Base-by-base conservation (phyloP, 2,329 filamentous ascomycete genomes). In the Periconia sp. region DNA sequence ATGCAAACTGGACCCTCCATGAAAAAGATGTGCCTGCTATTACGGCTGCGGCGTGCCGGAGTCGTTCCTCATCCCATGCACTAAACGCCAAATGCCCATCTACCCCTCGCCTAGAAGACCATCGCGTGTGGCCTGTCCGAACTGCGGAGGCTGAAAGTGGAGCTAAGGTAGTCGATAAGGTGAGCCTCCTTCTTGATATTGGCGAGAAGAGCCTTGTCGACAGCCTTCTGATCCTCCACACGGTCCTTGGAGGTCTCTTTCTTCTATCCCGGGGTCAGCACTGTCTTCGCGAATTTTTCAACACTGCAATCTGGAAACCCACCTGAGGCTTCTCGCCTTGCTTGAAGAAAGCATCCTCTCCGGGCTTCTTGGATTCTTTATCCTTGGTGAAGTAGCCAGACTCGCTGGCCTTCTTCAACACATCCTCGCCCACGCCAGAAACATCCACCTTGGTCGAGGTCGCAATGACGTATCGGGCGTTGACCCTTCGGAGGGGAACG, bases 61-160 rank as follows among this genome's bases (percentile, higher is more conserved):
- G 65, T 69, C 66, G 63, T 70, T 69, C 69, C 69, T 73, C 71
- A 72, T 71, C 69, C 70, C 70, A 73, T 71, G 66, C 68, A 70
- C 69, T 66, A 59, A 73, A 73, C 70, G 70, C 70, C 70, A 66
- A 67, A 66, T 66, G 61, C 62, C 70, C 63, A 58, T 68, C 67
- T 59, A 67, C 60, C 63, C 67, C 60, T 61, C 68, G 57, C 59
- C 63, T 97, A 99, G 87, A 93, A 99, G 83, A 91, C 90, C 94
- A 99, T 97, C 88, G 96, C 91, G 84, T 99, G 94, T 82, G 94
- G 94, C 89, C 93, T 92, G 86, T 99, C 93, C 76, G 94, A 94
- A 85, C 92, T 97, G 83, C 93, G 90, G 81, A 99, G 88, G 87
- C 90, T 95, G 90, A 99, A 99, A 78, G 89, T 91, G 81, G 89